phyloP scores from a whole-genome alignment of 805 yeast genomes.

The Metschnikowia arizonensis region DNA sequence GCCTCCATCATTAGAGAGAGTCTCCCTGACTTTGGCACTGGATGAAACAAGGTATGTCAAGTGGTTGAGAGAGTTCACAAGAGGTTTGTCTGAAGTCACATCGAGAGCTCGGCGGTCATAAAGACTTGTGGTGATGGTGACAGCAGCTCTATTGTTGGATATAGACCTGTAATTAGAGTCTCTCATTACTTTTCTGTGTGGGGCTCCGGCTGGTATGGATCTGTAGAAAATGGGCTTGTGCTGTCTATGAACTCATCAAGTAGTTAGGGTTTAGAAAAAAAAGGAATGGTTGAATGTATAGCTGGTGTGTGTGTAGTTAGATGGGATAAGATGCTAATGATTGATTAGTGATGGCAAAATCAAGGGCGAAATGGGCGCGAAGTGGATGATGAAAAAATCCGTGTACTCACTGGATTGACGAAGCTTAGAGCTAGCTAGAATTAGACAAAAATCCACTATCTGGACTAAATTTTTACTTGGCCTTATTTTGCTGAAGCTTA shows the following conservation, averaged over 20 bases:
- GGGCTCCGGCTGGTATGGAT: not conserved
- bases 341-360: constrained; percentile 2
- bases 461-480: not conserved
- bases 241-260: constrained; percentile 1
- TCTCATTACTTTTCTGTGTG: constrained; percentile 43
- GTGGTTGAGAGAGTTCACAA: constrained; percentile 88
- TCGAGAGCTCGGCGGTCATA: constrained; percentile 93
- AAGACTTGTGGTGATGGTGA: constrained; percentile 79
- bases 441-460: not conserved
- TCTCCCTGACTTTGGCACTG: constrained; percentile 85
- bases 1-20: constrained; percentile 87
- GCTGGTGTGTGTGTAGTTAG: not conserved
- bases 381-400: constrained; percentile 3
- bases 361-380: constrained; percentile 6
- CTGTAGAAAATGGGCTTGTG: not conserved
- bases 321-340: constrained; percentile 1
- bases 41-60: constrained; percentile 82
- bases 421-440: not conserved
- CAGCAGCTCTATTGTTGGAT: constrained; percentile 82
- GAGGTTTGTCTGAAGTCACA: constrained; percentile 82
- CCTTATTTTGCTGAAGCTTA: not conserved
- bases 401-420: not conserved
- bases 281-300: not conserved
- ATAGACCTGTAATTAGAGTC: constrained; percentile 83
- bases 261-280: not conserved